A percentile compares a stretch with the other conserved stretches of the same genome.
These are phyloP conservation scores for Candida jianshihensis DNA, from an alignment of 805 yeast species.

Conservation along the genomic window DNA sequence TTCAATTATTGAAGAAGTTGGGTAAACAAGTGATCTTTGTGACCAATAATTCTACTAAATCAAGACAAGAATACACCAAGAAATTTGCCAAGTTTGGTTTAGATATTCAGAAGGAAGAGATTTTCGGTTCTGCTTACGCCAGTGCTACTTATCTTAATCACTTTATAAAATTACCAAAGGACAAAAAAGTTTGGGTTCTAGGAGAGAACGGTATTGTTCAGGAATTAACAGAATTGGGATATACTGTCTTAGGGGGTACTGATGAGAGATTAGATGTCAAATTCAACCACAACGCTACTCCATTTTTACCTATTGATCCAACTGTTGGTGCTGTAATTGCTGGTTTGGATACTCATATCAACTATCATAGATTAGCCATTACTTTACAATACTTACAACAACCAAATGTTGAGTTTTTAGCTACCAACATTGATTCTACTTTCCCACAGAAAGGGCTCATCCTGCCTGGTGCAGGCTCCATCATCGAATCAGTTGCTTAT, in stretches of 20 bases:
- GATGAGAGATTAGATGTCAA: constrained; percentile 52
- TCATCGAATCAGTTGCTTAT: constrained; percentile 67
- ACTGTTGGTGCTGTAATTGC: constrained; percentile 83
- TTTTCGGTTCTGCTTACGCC: constrained; percentile 90
- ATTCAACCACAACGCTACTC: constrained; percentile 50
- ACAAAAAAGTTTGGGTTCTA: constrained; percentile 77
- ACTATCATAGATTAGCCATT: constrained; percentile 73
- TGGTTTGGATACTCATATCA: constrained; percentile 72
- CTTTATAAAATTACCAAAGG: constrained; percentile 66
- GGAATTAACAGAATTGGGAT: constrained; percentile 72
- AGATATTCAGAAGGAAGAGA: constrained; percentile 48
- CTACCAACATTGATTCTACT: constrained; percentile 93
- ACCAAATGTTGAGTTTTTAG: constrained; percentile 62
- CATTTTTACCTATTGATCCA: constrained; percentile 55
- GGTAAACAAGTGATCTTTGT: constrained; percentile 80
- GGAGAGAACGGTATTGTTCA: constrained; percentile 85
- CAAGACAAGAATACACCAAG: constrained; percentile 65
- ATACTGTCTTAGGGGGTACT: constrained; percentile 73
- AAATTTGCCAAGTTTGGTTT: constrained; percentile 61
- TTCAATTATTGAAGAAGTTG: constrained; percentile 43
- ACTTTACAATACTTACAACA: constrained; percentile 78
- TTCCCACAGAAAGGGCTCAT: constrained; percentile 83
- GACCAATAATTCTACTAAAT: constrained; percentile 92
- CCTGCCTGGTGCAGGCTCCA: constrained; percentile 93
- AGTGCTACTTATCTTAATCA: constrained; percentile 79